Conservation (phyloP, 2,329 filamentous ascomycete genomes). For the Spiromastix sp. region DNA sequence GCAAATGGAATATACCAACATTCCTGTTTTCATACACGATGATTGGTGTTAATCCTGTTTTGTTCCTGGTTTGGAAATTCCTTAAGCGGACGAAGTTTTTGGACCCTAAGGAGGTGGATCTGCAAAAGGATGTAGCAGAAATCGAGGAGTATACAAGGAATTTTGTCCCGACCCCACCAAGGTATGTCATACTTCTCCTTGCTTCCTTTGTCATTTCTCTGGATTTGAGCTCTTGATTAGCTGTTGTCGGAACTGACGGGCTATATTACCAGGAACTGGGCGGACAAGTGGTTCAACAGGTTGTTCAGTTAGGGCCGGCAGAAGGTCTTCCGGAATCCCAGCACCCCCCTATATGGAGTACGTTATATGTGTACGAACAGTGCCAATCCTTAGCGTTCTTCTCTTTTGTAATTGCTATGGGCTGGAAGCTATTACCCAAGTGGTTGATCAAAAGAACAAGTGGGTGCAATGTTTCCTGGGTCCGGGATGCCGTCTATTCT, state of each 20-base stretch:
- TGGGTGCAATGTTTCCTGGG: too few species aligned
- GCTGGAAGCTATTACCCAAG: too few species aligned
- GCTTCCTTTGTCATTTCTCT: neutral
- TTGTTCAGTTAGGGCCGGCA: constrained; percentile 11
- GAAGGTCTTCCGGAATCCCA: too few species aligned
- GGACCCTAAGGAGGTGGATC: constrained; percentile 50
- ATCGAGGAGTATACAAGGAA: constrained; percentile 59
- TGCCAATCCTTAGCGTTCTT: too few species aligned
- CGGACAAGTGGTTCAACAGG: constrained; percentile 10
- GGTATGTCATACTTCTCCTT: constrained; percentile 28
- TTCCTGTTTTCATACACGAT: constrained; percentile 74
- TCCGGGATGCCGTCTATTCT: too few species aligned
- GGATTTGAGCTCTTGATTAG: neutral
- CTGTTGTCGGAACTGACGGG: too few species aligned
- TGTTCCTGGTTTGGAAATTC: constrained; percentile 64
- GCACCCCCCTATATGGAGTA: too few species aligned
- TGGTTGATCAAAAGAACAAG: too few species aligned
- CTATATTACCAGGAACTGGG: constrained; percentile 5
- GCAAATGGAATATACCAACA: constrained; percentile 58
- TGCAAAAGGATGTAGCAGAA: constrained; percentile 51
- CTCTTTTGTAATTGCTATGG: too few species aligned
- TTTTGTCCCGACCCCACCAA: constrained; percentile 45
- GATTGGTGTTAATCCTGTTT: constrained; percentile 57
- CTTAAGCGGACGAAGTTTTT: constrained; percentile 51
- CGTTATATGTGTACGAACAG: too few species aligned